phyloP scores from a whole-genome alignment of 1,139 yeast genomes.

The Geotrichum klebahnii region DNA sequence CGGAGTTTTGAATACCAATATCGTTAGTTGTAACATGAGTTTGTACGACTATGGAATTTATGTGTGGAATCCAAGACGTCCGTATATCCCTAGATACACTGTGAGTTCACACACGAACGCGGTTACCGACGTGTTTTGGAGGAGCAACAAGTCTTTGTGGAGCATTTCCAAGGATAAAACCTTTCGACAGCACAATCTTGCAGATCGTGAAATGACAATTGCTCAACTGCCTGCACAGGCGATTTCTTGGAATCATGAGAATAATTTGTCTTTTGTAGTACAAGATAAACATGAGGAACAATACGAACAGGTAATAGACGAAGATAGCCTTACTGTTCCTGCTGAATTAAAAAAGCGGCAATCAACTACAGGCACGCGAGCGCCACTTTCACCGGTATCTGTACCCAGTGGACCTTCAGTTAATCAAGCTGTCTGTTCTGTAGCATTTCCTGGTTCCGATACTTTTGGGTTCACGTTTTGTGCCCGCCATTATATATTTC shows the following conservation, averaged over 20 bases:
- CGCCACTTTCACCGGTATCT: conserved; percentile 9
- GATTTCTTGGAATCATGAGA: conserved; percentile 54
- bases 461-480: conserved; percentile 31
- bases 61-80: conserved; percentile 69
- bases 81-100: conserved; percentile 68
- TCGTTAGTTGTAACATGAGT: conserved; percentile 73
- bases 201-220: conserved; percentile 48
- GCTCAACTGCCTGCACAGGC: conserved; percentile 54
- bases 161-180: conserved; percentile 53
- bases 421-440: conserved; percentile 26
- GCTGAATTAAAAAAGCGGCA: conserved; percentile 6
- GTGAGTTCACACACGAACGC: conserved; percentile 51
- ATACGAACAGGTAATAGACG: conserved; percentile 15
- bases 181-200: conserved; percentile 55
- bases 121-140: conserved; percentile 51
- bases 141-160: conserved; percentile 50
- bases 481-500: conserved; percentile 35
- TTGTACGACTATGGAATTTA: conserved; percentile 67
- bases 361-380: background rate
- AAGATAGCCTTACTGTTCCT: conserved; percentile 15
- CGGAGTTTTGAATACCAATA: conserved; percentile 40
- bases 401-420: conserved; percentile 4
- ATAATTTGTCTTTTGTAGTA: conserved; percentile 51
- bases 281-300: conserved; percentile 43
- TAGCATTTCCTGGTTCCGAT: conserved; percentile 34